Evolutionary conservation across 169 alveolate genomes (phyloP), one percentile per base, ranked within the genome.

Genomic region (Toxoplasma gondii): DNA sequence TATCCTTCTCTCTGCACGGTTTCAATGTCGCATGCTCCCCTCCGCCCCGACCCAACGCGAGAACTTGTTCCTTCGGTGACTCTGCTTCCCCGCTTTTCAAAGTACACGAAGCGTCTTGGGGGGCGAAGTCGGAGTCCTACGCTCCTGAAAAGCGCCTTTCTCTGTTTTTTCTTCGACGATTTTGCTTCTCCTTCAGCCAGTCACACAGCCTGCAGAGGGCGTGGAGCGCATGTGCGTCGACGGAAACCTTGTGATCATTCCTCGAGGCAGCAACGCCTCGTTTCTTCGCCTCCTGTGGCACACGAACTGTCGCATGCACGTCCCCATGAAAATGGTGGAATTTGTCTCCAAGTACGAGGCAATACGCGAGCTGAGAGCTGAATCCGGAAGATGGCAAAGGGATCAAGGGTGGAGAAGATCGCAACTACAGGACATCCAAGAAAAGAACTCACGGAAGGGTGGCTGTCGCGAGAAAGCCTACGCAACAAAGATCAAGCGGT

Each of bases 251-350:
- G 95, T 92, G 83, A 92, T 92, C 70, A n/a, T 38, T 24, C 95
- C 95, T 64, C 88, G 64, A 4, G 80, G 88, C 43, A 74, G 80
- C 88, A 39, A 92, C 69, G 58, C 81, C 44, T 83, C 95, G 31
- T 81, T 67, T 31, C 41, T 84, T 0, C 69, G 92, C 31, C 92
- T 92, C 58, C 67, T 92, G 36, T 92, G 95, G 95, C 95, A 92
- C 43, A 92, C 83, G 34, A 92, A 92, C 92, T 92, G 95, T 92
- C 88, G 95, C 88, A 92, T 92, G 95, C 95, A 81, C 88, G 91
- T 92, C 41, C 95, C 95, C 16, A n/a, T 84, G 49, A 53, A 41
- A n/a, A 82, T 92, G 95, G 92, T 70, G 39, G 95, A 92, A 39
- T 92, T 92, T 36, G 95, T 74, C 44, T 58, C 95, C 78, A 92